Percentiles rank a stretch among this genome's conserved stretches.
Conservation (phyloP, 176 grass and related monocot genomes). For the Aegilops bicornis region DNA sequence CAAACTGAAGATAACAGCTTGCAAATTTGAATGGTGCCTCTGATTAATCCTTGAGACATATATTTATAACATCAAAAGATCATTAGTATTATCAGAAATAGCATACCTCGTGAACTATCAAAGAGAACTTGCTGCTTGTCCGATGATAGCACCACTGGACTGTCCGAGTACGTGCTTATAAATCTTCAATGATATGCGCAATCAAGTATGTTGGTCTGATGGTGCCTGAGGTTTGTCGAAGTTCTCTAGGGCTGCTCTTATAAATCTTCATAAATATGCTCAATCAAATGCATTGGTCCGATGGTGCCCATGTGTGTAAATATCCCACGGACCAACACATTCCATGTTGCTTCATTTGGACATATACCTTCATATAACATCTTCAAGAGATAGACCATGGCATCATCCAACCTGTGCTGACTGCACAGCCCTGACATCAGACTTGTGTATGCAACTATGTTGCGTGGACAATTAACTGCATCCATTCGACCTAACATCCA, state of each 20-base stretch:
- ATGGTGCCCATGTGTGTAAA: conserved; percentile 35
- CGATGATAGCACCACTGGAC: neutral
- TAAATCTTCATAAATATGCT: conserved; percentile 44
- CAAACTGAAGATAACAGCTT: conserved; percentile 15
- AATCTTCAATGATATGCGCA: conserved; percentile 14
- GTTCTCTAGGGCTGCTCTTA: neutral
- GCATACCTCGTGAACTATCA: conserved; percentile 9
- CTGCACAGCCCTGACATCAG: conserved; percentile 76
- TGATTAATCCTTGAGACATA: conserved; percentile 4
- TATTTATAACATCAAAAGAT: neutral
- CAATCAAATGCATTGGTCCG: conserved; percentile 36
- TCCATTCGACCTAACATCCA: conserved; percentile 57
- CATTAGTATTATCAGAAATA: conserved; percentile 5
- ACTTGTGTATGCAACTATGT: conserved; percentile 64
- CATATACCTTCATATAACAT: conserved; percentile 75
- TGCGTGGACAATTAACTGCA: conserved; percentile 40
- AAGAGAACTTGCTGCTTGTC: neutral
- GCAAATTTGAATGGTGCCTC: neutral
- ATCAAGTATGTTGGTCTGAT: conserved; percentile 32
- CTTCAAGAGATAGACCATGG: conserved; percentile 75
- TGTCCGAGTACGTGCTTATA: neutral
- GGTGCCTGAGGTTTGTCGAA: conserved; percentile 33
- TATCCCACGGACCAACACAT: conserved; percentile 53
- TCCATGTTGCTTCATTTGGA: conserved; percentile 87
- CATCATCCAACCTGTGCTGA: conserved; percentile 58